These are phyloP conservation scores for Tetragonia tetragonoides DNA, from an alignment of 148 eudicot genomes.

Conservation along the genomic window DNA sequence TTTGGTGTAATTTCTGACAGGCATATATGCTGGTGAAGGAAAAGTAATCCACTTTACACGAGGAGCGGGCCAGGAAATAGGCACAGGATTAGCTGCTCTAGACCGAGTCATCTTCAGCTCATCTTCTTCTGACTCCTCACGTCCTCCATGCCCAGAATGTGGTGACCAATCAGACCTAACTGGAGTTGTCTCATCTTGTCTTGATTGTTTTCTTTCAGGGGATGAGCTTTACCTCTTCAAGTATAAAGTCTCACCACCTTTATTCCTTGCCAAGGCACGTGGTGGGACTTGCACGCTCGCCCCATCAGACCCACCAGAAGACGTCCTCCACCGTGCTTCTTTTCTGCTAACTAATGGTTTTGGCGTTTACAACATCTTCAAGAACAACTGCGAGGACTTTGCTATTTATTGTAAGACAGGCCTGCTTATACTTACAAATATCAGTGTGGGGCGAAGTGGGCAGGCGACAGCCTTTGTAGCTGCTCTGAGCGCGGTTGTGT, in stretches of 20 bases:
- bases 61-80: conserved; percentile 81
- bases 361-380: conserved; percentile 78
- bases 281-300: conserved; percentile 93
- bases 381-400: conserved; percentile 95
- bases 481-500: conserved; percentile 57
- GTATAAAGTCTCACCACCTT: conserved; percentile 50
- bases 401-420: conserved; percentile 89
- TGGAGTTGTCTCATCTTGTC: conserved; percentile 86
- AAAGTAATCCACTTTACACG: conserved; percentile 90
- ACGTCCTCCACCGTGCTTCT: conserved; percentile 67
- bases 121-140: conserved; percentile 36
- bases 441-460: conserved; percentile 85
- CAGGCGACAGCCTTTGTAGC: conserved; percentile 73
- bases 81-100: conserved; percentile 67
- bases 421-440: conserved; percentile 52
- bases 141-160: conserved; percentile 61
- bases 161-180: conserved; percentile 59
- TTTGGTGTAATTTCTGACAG: conserved; percentile 31
- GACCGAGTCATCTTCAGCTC: conserved; percentile 73
- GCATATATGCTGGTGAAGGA: conserved; percentile 77
- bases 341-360: conserved; percentile 76
- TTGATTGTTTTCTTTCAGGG: conserved; percentile 78
- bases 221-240: conserved; percentile 74
- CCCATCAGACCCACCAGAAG: conserved; percentile 64
- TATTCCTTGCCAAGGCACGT: conserved; percentile 80